Conservation (phyloP, 345 rosid genomes). For the Syzygium oleosum region DNA sequence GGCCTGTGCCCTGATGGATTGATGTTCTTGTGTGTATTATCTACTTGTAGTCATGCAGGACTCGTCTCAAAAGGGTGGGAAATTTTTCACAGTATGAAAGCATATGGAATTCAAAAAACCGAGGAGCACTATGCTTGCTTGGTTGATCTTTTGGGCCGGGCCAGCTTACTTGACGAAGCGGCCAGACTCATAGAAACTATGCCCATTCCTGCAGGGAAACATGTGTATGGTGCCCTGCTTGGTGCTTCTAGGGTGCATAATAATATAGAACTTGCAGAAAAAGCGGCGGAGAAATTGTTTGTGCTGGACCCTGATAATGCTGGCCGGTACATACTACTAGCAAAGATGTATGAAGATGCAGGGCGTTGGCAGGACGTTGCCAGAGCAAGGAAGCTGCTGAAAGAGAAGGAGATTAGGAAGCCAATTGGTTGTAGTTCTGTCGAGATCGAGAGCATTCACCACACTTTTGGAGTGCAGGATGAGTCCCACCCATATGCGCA, state of each 20-base stretch:
- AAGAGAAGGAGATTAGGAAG: background rate
- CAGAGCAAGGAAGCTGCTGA: background rate
- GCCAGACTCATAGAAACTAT: background rate
- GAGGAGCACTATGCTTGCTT: slow-evolving; percentile 8
- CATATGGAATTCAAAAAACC: background rate
- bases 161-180: background rate
- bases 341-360: background rate
- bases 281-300: background rate
- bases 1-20: slow-evolving; percentile 2
- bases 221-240: slow-evolving; percentile 4
- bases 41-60: slow-evolving; percentile 5
- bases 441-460: background rate
- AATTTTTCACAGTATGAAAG: background rate
- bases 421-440: background rate
- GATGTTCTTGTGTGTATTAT: background rate
- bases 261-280: background rate
- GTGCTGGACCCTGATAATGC: slow-evolving; percentile 2
- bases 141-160: slow-evolving; percentile 4
- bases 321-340: background rate
- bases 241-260: slow-evolving; percentile 4
- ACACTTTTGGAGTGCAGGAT: slow-evolving; percentile 1
- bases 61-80: background rate
- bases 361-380: slow-evolving; percentile 1
- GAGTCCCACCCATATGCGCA: background rate
- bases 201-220: slow-evolving; percentile 1